Percentiles rank a stretch among this genome's conserved stretches.
These are phyloP conservation scores for Penicillium sp. DNA, from an alignment of 2,329 filamentous ascomycete genomes.

Conservation along the genomic window DNA sequence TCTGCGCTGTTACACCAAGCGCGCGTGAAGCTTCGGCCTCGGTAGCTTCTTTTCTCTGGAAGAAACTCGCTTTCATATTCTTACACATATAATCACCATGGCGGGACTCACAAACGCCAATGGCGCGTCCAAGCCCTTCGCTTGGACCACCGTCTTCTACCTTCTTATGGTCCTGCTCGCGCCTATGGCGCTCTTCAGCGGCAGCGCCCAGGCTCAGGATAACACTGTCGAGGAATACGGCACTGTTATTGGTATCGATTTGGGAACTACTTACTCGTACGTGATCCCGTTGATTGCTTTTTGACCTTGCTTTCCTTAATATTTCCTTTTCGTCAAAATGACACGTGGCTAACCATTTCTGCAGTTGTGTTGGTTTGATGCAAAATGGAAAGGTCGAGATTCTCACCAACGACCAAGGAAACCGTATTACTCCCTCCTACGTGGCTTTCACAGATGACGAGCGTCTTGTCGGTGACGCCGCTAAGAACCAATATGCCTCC, in stretches of 20 bases:
- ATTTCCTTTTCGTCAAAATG: not conserved
- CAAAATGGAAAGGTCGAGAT: constrained; percentile 94
- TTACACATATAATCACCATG: constrained; percentile 47
- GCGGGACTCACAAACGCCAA: constrained; percentile 56
- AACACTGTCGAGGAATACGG: constrained; percentile 74
- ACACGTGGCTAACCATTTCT: constrained; percentile 41
- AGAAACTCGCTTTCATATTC: not conserved
- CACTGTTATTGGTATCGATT: constrained; percentile 92
- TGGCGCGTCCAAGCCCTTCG: constrained; percentile 69
- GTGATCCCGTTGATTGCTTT: constrained; percentile 9
- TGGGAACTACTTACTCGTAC: constrained; percentile 76
- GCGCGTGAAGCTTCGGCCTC: constrained; percentile 8
- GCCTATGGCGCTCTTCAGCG: constrained; percentile 80
- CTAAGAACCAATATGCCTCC: constrained; percentile 88
- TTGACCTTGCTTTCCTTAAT: not conserved
- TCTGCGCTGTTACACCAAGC: constrained; percentile 12
- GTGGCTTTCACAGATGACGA: constrained; percentile 97
- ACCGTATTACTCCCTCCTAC: constrained; percentile 93
- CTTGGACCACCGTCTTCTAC: constrained; percentile 87
- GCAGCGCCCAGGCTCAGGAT: constrained; percentile 65
- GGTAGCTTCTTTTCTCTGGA: constrained; percentile 14
- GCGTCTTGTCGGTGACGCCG: constrained; percentile 93
- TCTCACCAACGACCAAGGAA: constrained; percentile 93
- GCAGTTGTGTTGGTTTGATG: constrained; percentile 90
- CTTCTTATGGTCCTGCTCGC: constrained; percentile 83